Evolutionary conservation across 495 filamentous ascomycete genomes (phyloP).

Genomic region (Aspergillus coremiiformis): DNA sequence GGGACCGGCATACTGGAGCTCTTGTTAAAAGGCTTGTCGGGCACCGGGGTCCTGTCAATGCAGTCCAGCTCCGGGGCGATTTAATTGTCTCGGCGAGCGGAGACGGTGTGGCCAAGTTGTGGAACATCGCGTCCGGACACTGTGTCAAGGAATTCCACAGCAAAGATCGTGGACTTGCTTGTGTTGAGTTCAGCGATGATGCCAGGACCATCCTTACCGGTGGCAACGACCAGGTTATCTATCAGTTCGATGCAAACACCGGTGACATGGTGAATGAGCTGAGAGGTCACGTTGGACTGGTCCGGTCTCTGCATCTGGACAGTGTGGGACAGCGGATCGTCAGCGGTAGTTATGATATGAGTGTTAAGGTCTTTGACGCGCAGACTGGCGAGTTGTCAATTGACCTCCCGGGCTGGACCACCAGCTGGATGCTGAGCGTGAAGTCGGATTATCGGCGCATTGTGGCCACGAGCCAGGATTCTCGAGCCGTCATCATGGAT

Average conservation of each 20-base stretch:
- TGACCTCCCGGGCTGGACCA: conserved; percentile 81
- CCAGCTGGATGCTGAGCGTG: conserved; percentile 90
- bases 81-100: conserved; percentile 86
- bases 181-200: conserved; percentile 92
- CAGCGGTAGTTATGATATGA: conserved; percentile 87
- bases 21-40: conserved; percentile 70
- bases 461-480: conserved; percentile 88
- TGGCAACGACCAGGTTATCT: conserved; percentile 88
- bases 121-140: conserved; percentile 80
- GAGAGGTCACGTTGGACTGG: conserved; percentile 69
- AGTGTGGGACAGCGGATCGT: conserved; percentile 72
- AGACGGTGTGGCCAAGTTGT: conserved; percentile 86
- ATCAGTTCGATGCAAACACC: conserved; percentile 87
- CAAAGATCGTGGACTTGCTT: conserved; percentile 85
- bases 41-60: conserved; percentile 88
- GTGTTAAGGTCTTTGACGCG: conserved; percentile 86
- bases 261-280: conserved; percentile 74
- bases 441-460: conserved; percentile 93
- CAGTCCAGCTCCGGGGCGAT: conserved; percentile 86
- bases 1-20: conserved; percentile 73
- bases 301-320: conserved; percentile 85
- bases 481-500: conserved; percentile 86
- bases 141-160: conserved; percentile 82
- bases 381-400: conserved; percentile 63
- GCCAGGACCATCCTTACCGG: conserved; percentile 81